Base-by-base conservation (phyloP, 1,284 basidiomycete genomes). In the Puccinia polysora region DNA sequence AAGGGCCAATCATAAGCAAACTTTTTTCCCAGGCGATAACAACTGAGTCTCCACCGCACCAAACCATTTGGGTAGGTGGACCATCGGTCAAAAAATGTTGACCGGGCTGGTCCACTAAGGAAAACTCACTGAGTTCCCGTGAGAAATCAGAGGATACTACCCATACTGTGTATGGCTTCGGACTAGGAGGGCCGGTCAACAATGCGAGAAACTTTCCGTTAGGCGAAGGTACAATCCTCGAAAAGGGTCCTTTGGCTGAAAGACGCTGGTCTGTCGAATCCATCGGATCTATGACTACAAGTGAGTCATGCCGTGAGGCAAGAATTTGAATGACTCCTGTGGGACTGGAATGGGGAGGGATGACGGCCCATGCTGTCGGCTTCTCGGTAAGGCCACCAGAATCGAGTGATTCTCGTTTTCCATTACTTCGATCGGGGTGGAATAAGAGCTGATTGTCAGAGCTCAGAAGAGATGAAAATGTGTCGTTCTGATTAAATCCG, bases 41-140 rank as follows among this genome's bases (percentile, higher is more conserved):
- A 30, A 98, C 89, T 0, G 92, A 91, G 80, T 98, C 93, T 78
- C 93, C 93, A 4, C 94, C 94, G 78, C 94, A 97, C 96, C 96
- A 98, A 77, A 89, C 89, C 0, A 94, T 87, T 76, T 88, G 87
- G 34, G 84, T 79, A 7, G 58, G 56, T 4, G 56, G 56, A 20
- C 68, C 68, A 38, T 70, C 68, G n/a, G 20, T 70, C 7, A 82
- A 81, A 40, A 78, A 70, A 4, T 78, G 78, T 4, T 69, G 65
- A n/a, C 76, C 73, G 12, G 77, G 77, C 38, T 80, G 79, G 10
- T 76, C 76, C 15, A 32, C 30, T 28, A 70, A 38, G 20, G 91
- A 87, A 76, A 91, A 92, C 77, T 95, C 91, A 6, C 90, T 89
- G 75, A 97, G 84, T 77, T 86, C 90, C 43, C 91, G 85, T 74